Conservation (phyloP, 2,329 filamentous ascomycete genomes). For the Didymella segeticola region DNA sequence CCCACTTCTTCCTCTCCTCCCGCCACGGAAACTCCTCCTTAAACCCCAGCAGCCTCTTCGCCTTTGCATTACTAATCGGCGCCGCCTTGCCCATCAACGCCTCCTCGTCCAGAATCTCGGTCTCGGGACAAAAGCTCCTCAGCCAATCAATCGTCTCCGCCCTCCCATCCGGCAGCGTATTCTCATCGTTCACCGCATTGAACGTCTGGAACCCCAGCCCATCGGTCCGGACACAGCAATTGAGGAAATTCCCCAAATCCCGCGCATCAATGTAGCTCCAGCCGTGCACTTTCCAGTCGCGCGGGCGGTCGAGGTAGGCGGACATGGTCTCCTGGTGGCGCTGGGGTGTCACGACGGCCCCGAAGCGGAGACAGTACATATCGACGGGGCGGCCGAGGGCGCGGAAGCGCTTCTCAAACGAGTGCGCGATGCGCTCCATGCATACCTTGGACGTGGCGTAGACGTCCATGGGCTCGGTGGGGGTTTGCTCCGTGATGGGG, state of each 20-base stretch:
- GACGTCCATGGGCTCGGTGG: constrained; percentile 64
- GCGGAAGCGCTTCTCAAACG: constrained; percentile 61
- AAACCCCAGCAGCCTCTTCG: constrained; percentile 63
- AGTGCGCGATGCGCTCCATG: constrained; percentile 61
- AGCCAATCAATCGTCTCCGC: constrained; percentile 56
- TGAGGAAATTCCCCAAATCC: constrained; percentile 66
- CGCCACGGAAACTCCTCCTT: constrained; percentile 63
- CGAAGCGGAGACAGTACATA: constrained; percentile 66
- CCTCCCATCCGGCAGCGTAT: constrained; percentile 53
- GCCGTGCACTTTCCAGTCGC: constrained; percentile 61
- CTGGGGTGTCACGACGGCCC: constrained; percentile 65
- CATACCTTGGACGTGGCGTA: constrained; percentile 67
- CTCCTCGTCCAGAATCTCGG: constrained; percentile 60
- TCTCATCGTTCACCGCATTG: constrained; percentile 68
- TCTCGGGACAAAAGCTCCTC: constrained; percentile 55
- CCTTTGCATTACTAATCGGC: constrained; percentile 66
- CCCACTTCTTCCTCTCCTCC: constrained; percentile 19
- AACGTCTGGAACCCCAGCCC: constrained; percentile 68
- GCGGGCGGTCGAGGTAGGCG: constrained; percentile 55
- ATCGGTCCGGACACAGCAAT: constrained; percentile 59
- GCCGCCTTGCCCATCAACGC: constrained; percentile 58
- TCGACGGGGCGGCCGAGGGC: constrained; percentile 48
- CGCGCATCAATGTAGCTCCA: constrained; percentile 68
- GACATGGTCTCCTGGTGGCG: constrained; percentile 61
- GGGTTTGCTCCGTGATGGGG: constrained; percentile 64